Conservation (phyloP, 2,329 filamentous ascomycete species). For the Pestalotiopsis fici region DNA sequence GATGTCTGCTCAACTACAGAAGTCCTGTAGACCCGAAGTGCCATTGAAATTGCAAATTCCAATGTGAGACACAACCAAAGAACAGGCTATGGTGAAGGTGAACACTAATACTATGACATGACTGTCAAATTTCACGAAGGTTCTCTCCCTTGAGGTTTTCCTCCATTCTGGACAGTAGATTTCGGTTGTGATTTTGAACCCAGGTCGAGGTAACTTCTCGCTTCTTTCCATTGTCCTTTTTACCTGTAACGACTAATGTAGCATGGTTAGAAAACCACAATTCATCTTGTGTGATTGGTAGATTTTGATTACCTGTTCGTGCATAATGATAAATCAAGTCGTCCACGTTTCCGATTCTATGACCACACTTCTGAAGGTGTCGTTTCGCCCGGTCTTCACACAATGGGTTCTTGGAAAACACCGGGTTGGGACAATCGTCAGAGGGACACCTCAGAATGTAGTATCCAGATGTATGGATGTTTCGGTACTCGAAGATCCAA, state of each 20-base stretch:
- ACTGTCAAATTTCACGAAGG: no score
- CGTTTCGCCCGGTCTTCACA: neutral
- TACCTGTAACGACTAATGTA: neutral
- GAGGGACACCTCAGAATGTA: conserved; percentile 12
- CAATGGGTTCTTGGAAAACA: conserved; percentile 13
- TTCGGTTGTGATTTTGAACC: conserved; percentile 4
- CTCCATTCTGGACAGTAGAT: conserved; percentile 7
- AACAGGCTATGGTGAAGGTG: no score
- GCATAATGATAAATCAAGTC: conserved; percentile 13
- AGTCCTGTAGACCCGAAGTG: no score
- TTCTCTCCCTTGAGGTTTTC: conserved; percentile 9
- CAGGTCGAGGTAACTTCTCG: neutral
- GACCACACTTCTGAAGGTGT: conserved; percentile 8
- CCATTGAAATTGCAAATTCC: no score
- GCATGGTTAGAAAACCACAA: neutral
- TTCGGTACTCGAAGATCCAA: conserved; percentile 11
- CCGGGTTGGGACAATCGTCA: conserved; percentile 6
- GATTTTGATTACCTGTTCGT: conserved; percentile 6
- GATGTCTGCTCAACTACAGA: no score
- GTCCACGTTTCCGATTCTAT: neutral
- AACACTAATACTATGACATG: no score
- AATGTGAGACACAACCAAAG: no score
- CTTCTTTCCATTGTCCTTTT: neutral
- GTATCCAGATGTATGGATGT: neutral
- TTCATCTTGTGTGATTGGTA: neutral